Percentiles rank a stretch among this genome's conserved stretches.
phyloP scores from a whole-genome alignment of 1,284 basidiomycete species.

The Marasmius tenuissimus region DNA sequence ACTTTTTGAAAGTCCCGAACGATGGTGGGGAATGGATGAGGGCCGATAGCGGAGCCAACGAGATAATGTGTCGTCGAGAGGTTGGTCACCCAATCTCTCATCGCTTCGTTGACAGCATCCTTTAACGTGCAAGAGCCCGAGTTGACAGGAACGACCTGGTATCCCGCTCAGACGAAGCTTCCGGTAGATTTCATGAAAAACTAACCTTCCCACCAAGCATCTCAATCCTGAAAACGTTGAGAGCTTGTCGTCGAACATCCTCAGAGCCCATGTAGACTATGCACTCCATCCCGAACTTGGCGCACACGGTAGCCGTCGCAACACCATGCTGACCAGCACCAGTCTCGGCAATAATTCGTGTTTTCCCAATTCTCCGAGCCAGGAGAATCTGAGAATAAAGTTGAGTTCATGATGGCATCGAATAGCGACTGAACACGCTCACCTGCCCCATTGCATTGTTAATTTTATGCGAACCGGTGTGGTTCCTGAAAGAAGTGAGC shows the following conservation, averaged over 20 bases:
- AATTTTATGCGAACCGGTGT: constrained; percentile 97
- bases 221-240: constrained; percentile 98
- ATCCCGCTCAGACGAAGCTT: constrained; percentile 6
- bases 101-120: constrained; percentile 96
- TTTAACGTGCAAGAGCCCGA: constrained; percentile 96
- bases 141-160: constrained; percentile 86
- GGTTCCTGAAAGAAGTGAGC: constrained; percentile 58
- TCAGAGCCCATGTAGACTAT: constrained; percentile 99
- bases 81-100: constrained; percentile 99
- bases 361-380: constrained; percentile 92
- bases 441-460: constrained; percentile 94
- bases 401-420: neutral
- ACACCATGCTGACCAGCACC: constrained; percentile 99
- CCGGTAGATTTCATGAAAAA: neutral
- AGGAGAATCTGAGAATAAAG: constrained; percentile 73
- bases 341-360: constrained; percentile 96
- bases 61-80: constrained; percentile 93
- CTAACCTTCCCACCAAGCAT: constrained; percentile 91
- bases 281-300: constrained; percentile 95
- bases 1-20: constrained; percentile 98
- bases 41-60: constrained; percentile 96
- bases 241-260: constrained; percentile 91
- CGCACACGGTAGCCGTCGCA: constrained; percentile 97
- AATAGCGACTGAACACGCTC: constrained; percentile 21
- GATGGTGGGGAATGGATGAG: constrained; percentile 98